These are phyloP conservation scores for Corallochytrium limacisporum DNA, from an alignment of 78 protist genomes.

Conservation along the genomic window DNA sequence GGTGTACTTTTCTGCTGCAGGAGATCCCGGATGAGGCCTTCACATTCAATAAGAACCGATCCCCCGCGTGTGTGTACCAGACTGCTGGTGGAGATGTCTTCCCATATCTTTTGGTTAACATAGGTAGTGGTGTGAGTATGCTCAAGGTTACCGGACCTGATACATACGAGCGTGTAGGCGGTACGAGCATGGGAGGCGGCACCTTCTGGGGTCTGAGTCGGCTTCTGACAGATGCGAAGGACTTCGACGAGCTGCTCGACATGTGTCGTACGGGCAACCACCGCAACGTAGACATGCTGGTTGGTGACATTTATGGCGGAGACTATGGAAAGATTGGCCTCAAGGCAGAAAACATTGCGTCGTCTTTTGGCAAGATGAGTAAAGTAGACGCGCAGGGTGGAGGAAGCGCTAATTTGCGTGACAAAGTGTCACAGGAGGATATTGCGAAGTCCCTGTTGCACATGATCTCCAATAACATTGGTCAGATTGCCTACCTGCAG, in stretches of 20 bases:
- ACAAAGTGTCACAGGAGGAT: constrained; percentile 23
- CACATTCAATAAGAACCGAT: not conserved
- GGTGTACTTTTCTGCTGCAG: constrained; percentile 55
- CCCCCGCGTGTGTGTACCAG: not conserved
- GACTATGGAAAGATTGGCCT: constrained; percentile 51
- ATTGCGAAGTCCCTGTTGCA: constrained; percentile 38
- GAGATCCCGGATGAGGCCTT: constrained; percentile 16
- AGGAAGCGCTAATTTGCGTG: not conserved
- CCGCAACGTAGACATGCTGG: constrained; percentile 69
- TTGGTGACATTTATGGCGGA: constrained; percentile 91
- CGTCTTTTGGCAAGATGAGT: constrained; percentile 30
- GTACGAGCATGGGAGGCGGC: constrained; percentile 88
- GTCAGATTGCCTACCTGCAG: constrained; percentile 47
- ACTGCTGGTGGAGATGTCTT: not conserved
- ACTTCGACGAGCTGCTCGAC: constrained; percentile 52
- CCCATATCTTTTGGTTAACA: constrained; percentile 74
- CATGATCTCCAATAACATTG: constrained; percentile 77
- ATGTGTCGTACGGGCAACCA: constrained; percentile 25
- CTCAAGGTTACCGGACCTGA: constrained; percentile 33
- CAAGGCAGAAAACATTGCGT: constrained; percentile 30
- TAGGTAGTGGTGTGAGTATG: constrained; percentile 82
- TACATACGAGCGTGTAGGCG: constrained; percentile 65
- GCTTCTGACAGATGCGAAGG: constrained; percentile 44
- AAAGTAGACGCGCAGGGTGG: not conserved
- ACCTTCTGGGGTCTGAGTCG: constrained; percentile 76